Conservation (phyloP, 1,139 yeast species). For the Lodderomyces theae region DNA sequence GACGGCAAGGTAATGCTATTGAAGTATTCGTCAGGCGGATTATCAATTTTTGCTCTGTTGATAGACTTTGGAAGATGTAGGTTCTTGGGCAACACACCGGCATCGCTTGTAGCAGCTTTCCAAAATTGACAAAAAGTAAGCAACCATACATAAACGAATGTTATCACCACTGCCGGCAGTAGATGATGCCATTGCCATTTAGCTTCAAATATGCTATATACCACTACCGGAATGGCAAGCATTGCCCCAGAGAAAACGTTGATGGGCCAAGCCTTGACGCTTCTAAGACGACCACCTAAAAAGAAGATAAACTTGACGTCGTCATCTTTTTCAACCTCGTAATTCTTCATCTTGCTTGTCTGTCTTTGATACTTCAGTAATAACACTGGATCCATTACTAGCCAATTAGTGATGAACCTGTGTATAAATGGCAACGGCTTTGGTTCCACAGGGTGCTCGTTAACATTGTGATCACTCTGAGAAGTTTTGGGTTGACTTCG, state of each 20-base stretch:
- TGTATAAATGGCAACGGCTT: conserved; percentile 15
- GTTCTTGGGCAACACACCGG: conserved; percentile 72
- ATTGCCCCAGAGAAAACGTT: conserved; percentile 31
- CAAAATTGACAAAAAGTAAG: conserved; percentile 47
- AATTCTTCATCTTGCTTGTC: conserved; percentile 21
- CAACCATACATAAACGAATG: conserved; percentile 59
- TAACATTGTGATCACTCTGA: background rate
- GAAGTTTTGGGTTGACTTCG: background rate
- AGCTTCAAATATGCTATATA: conserved; percentile 46
- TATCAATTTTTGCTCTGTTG: conserved; percentile 7
- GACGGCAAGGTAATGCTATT: conserved; percentile 57
- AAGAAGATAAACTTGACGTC: conserved; percentile 44
- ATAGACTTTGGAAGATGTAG: conserved; percentile 49
- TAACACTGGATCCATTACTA: conserved; percentile 39
- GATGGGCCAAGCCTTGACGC: conserved; percentile 37
- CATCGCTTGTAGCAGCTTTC: conserved; percentile 59
- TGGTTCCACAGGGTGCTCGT: background rate
- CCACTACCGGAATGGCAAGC: conserved; percentile 47
- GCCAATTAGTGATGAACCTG: conserved; percentile 39
- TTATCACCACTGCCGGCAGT: conserved; percentile 56
- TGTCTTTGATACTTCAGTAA: conserved; percentile 7
- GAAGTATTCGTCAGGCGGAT: conserved; percentile 62
- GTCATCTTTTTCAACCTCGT: conserved; percentile 34
- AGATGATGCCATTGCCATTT: conserved; percentile 57
- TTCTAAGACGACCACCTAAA: conserved; percentile 63